A percentile compares a stretch with the other conserved stretches of the same genome.
Evolutionary conservation across 805 yeast genomes (phyloP).

Genomic region (Blastobotrys americana): DNA sequence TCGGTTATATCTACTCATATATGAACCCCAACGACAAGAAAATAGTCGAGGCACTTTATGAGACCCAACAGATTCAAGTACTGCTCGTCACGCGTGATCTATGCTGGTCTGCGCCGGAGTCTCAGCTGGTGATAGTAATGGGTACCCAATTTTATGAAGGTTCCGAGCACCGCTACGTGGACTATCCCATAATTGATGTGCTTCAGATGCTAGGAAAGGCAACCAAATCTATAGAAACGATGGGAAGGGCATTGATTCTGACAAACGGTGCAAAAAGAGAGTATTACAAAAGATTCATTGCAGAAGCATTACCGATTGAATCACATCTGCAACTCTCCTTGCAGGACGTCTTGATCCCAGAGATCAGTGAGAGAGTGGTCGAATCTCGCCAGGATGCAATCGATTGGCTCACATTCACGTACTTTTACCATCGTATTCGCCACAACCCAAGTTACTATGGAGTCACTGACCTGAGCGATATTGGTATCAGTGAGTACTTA

Average conservation of each 20-base stretch:
- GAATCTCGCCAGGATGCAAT: constrained; percentile 73
- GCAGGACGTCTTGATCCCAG: constrained; percentile 65
- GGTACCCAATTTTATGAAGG: constrained; percentile 73
- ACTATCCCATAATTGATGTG: constrained; percentile 55
- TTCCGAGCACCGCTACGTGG: constrained; percentile 59
- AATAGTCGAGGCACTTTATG: constrained; percentile 48
- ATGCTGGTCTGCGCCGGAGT: constrained; percentile 42
- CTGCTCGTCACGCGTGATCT: constrained; percentile 59
- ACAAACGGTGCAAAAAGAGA: constrained; percentile 49
- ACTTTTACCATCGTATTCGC: constrained; percentile 72
- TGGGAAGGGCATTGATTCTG: constrained; percentile 42
- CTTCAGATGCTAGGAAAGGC: constrained; percentile 27
- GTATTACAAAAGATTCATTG: constrained; percentile 65
- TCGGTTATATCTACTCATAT: constrained; percentile 53
- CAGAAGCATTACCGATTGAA: constrained; percentile 76
- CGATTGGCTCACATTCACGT: constrained; percentile 83
- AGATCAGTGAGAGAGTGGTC: constrained; percentile 60
- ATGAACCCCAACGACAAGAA: constrained; percentile 51
- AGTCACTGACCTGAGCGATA: constrained; percentile 51
- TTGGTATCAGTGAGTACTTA: constrained; percentile 70
- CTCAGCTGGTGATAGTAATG: constrained; percentile 51
- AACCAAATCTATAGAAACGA: constrained; percentile 19
- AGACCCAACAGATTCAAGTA: constrained; percentile 44
- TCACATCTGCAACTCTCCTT: constrained; percentile 54
- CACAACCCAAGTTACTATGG: constrained; percentile 87